Evolutionary conservation across 2,329 filamentous ascomycete genomes (phyloP).

Genomic region (Ramularia collo-cygni): DNA sequence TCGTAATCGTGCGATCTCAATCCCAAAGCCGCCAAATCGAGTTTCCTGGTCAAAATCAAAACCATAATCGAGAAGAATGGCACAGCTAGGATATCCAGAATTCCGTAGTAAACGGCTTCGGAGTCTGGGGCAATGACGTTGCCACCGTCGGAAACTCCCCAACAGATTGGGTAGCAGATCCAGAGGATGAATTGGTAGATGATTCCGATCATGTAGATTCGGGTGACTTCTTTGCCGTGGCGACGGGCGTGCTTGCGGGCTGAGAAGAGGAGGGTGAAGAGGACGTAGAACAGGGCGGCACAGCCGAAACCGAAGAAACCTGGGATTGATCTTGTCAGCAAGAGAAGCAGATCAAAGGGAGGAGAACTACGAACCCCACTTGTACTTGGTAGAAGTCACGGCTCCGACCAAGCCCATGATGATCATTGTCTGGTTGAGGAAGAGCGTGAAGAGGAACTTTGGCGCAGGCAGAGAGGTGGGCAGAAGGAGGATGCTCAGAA

Average conservation of each 20-base stretch:
- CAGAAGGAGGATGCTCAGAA: constrained; percentile 53
- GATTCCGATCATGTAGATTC: constrained; percentile 46
- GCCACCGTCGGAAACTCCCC: constrained; percentile 54
- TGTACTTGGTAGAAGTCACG: constrained; percentile 52
- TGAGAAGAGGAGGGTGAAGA: constrained; percentile 38
- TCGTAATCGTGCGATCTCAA: constrained; percentile 36
- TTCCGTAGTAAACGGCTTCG: constrained; percentile 58
- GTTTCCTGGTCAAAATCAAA: constrained; percentile 52
- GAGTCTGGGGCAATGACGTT: constrained; percentile 58
- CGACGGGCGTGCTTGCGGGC: constrained; percentile 46
- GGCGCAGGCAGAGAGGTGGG: constrained; percentile 56
- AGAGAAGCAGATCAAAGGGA: constrained; percentile 38
- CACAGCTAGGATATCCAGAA: constrained; percentile 57
- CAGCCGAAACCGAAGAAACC: constrained; percentile 29
- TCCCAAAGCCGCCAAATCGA: constrained; percentile 50
- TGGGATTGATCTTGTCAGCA: constrained; percentile 23
- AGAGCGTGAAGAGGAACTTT: constrained; percentile 52
- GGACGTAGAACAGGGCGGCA: constrained; percentile 47
- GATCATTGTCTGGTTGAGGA: constrained; percentile 57
- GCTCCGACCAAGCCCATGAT: constrained; percentile 56
- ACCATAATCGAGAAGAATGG: constrained; percentile 52
- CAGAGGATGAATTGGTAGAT: constrained; percentile 49
- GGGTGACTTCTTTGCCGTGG: constrained; percentile 45
- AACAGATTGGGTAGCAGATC: constrained; percentile 55
- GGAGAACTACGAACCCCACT: constrained; percentile 62